phyloP scores from a whole-genome alignment of 202 grass and related monocot genomes.

The Cymbopogon flexuosus region DNA sequence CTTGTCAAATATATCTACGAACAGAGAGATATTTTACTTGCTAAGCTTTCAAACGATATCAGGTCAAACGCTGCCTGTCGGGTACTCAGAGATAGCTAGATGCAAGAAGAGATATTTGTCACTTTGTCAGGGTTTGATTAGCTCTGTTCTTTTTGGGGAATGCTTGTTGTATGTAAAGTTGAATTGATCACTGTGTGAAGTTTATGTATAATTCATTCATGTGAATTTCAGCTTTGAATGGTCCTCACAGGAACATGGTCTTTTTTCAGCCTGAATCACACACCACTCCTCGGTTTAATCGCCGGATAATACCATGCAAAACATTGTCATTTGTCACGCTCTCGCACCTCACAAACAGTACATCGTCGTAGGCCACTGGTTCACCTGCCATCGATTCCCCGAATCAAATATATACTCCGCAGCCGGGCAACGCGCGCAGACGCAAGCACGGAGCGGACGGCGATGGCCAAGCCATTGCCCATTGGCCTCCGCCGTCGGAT shows the following conservation, averaged over 20 bases:
- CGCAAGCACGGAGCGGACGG: not conserved
- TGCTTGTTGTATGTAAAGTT: too few species aligned
- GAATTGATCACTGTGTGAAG: too few species aligned
- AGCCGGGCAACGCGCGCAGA: not conserved
- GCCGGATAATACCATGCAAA: not conserved
- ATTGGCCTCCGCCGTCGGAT: not conserved
- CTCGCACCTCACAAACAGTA: not conserved
- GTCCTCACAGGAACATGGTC: too few species aligned
- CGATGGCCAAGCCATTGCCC: not conserved
- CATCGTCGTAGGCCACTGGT: not conserved
- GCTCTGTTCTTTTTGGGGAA: too few species aligned
- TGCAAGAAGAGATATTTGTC: not conserved
- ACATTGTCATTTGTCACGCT: not conserved
- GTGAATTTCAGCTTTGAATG: too few species aligned
- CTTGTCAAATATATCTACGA: constrained; percentile 6
- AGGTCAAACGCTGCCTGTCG: not conserved
- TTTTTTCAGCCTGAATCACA: not conserved
- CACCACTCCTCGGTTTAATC: not conserved
- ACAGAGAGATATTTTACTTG: not conserved
- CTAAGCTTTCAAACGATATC: not conserved
- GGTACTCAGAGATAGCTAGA: not conserved
- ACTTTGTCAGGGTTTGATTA: not conserved
- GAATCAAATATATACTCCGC: not conserved
- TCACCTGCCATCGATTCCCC: not conserved
- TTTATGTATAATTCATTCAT: too few species aligned